phyloP scores from a whole-genome alignment of 345 rosid genomes.

The Gossypium ekmanianum region DNA sequence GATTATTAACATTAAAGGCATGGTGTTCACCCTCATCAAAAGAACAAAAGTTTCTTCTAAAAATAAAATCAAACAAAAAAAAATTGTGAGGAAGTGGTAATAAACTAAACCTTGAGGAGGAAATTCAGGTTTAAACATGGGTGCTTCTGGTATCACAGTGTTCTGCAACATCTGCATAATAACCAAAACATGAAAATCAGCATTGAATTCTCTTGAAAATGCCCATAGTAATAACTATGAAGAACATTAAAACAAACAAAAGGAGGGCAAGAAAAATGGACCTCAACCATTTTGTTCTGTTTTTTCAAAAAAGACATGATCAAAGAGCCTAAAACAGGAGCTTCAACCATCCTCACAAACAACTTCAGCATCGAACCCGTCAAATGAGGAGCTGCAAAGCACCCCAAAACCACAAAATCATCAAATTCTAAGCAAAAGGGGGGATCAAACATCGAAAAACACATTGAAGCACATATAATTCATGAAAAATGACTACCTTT shows the following conservation, averaged over 20 bases:
- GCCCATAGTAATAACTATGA: not conserved
- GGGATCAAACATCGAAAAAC: not conserved
- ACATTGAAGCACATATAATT: not conserved
- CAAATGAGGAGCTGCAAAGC: conserved; percentile 66
- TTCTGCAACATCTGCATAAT: conserved; percentile 51
- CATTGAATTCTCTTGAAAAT: not conserved
- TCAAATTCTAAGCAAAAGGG: conserved; percentile 12
- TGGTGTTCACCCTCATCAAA: not conserved
- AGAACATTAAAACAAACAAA: not conserved
- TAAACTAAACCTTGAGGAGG: conserved; percentile 65
- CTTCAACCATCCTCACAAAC: conserved; percentile 53
- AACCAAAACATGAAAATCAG: conserved; percentile 12
- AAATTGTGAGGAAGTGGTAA: not conserved
- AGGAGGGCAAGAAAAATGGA: conserved; percentile 18
- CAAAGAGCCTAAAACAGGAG: conserved; percentile 58
- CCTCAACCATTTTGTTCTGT: conserved; percentile 62
- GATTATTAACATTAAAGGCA: not conserved
- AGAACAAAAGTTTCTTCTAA: not conserved
- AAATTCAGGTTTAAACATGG: conserved; percentile 84
- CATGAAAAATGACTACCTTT: conserved; percentile 38
- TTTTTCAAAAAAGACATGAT: conserved; percentile 49
- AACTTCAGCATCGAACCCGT: conserved; percentile 58
- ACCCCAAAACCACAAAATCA: not conserved
- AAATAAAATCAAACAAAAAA: not conserved
- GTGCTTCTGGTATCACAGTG: conserved; percentile 71